These are phyloP conservation scores for Alloteropsis angusta DNA, from an alignment of 202 grass and related monocot species.

Conservation along the genomic window DNA sequence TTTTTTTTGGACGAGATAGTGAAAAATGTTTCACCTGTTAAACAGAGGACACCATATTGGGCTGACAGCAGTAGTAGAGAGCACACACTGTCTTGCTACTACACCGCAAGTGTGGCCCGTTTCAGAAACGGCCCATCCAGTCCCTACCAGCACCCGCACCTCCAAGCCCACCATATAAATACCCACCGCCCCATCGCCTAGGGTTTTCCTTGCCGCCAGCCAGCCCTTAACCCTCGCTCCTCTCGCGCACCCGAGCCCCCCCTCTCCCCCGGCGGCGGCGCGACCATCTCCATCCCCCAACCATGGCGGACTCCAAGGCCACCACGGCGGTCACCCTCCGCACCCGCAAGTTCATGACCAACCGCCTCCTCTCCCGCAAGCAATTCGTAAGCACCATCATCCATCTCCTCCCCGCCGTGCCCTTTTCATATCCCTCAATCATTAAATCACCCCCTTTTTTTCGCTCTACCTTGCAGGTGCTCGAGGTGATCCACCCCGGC, in stretches of 20 bases:
- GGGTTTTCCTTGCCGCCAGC: slow-evolving; percentile 31
- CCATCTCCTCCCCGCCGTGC: no score
- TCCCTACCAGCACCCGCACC: no score
- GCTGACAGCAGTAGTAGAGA: background rate
- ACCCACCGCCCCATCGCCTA: background rate
- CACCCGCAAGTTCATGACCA: slow-evolving; percentile 75
- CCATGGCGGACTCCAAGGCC: slow-evolving; percentile 59
- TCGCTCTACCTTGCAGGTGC: slow-evolving; percentile 30
- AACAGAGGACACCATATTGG: background rate
- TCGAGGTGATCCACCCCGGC: slow-evolving; percentile 59
- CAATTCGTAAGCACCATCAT: slow-evolving; percentile 46
- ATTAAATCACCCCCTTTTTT: background rate
- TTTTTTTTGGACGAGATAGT: no score
- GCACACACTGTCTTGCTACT: background rate
- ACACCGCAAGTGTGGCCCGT: background rate
- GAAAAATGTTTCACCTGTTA: no score
- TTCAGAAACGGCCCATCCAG: background rate
- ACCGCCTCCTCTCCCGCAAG: slow-evolving; percentile 57
- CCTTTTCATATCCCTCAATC: no score
- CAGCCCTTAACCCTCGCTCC: background rate
- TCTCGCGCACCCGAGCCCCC: background rate
- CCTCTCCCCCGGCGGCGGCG: background rate
- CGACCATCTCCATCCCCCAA: background rate
- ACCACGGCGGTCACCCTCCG: slow-evolving; percentile 43
- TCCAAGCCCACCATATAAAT: slow-evolving; percentile 16